A percentile compares a stretch with the other conserved stretches of the same genome.
These are phyloP conservation scores for Madurella fahalii DNA, from an alignment of 2,329 filamentous ascomycete species.

Conservation along the genomic window DNA sequence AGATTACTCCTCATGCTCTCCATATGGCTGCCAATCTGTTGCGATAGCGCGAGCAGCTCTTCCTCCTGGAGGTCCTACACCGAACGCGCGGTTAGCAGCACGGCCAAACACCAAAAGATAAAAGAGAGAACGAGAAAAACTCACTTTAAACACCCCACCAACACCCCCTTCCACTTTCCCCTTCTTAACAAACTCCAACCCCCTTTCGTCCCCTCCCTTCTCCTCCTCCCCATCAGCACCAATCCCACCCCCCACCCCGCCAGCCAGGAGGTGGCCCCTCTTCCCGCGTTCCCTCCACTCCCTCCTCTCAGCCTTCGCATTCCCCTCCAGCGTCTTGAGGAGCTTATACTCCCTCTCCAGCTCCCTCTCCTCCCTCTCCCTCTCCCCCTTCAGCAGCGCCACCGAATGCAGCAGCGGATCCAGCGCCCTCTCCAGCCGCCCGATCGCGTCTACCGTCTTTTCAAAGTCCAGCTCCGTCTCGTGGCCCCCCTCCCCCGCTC, in stretches of 20 bases:
- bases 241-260: constrained; percentile 28
- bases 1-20: constrained; percentile 54
- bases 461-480: constrained; percentile 64
- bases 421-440: constrained; percentile 53
- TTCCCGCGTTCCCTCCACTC: constrained; percentile 45
- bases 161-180: constrained; percentile 1
- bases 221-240: neutral
- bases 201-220: neutral
- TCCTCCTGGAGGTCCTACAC: constrained; percentile 38
- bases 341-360: constrained; percentile 53
- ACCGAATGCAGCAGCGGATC: constrained; percentile 61
- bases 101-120: neutral
- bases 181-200: constrained; percentile 13
- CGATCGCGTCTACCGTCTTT: constrained; percentile 56
- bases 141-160: constrained; percentile 31
- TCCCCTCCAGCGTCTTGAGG: constrained; percentile 49
- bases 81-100: neutral
- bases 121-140: constrained; percentile 1
- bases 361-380: constrained; percentile 50
- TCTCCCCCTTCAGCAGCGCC: constrained; percentile 55
- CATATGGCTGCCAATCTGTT: constrained; percentile 52
- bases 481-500: constrained; percentile 37
- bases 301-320: constrained; percentile 51
- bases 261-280: constrained; percentile 45
- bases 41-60: constrained; percentile 42